phyloP scores from a whole-genome alignment of 306 rosid genomes.

The barrel medic (Medicago truncatula) region MtrunA17r5.0-ANR NC_053043.1:4204501-4205000 shows the following conservation, averaged over 20 bases:
- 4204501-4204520: no score
- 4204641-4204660: conserved; percentile 13
- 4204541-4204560: no score
- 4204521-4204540: no score
- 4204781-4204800: conserved; percentile 36
- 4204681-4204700: conserved; percentile 21
- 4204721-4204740: conserved; percentile 18
- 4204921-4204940: conserved; percentile 12
- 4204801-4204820: neutral
- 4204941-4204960: conserved; percentile 7
- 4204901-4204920: conserved; percentile 7
- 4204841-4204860: conserved; percentile 18
- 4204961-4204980: conserved; percentile 31
- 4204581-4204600: no score
- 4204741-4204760: conserved; percentile 32
- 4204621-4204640: conserved; percentile 30
- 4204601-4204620: no score
- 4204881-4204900: conserved; percentile 32
- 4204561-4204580: no score
- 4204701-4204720: conserved; percentile 41
- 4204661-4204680: conserved; percentile 28
- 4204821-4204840: neutral
- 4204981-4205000: conserved; percentile 6
- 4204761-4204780: conserved; percentile 8
- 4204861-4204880: conserved; percentile 18